Conservation (phyloP, 1,139 yeast genomes). For the Arxiozyma bovina region DNA sequence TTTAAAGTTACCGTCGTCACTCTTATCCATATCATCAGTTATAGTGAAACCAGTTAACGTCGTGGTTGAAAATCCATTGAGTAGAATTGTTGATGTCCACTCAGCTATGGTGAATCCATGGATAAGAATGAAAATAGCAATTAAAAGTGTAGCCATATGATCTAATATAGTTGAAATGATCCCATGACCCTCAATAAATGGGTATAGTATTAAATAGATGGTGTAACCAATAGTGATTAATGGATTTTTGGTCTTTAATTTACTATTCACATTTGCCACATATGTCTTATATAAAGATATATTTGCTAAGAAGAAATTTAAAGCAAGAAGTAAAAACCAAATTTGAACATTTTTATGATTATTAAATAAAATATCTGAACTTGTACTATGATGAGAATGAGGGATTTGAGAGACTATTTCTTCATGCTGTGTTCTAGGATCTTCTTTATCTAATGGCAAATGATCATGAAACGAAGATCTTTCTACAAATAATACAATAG, state of each 20-base stretch:
- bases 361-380: constrained; percentile 25
- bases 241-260: constrained; percentile 29
- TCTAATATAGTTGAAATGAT: constrained; percentile 20
- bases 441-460: background rate
- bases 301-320: constrained; percentile 29
- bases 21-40: constrained; percentile 10
- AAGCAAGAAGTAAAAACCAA: constrained; percentile 26
- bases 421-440: constrained; percentile 20
- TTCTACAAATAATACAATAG: constrained; percentile 44
- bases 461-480: constrained; percentile 14
- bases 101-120: constrained; percentile 30
- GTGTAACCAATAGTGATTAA: constrained; percentile 27
- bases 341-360: constrained; percentile 28
- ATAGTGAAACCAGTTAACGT: constrained; percentile 19
- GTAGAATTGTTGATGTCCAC: constrained; percentile 29
- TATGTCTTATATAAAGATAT: constrained; percentile 33
- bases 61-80: constrained; percentile 29
- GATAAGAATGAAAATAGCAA: constrained; percentile 24
- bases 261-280: constrained; percentile 25
- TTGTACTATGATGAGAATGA: constrained; percentile 45
- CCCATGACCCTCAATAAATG: constrained; percentile 14
- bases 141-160: constrained; percentile 24
- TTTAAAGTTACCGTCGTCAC: background rate
- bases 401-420: constrained; percentile 36
- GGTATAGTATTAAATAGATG: constrained; percentile 22